Evolutionary conservation across 202 grass and related monocot species (phyloP), one percentile per base, ranked within the genome.

Genomic region (Zizania palustris): DNA sequence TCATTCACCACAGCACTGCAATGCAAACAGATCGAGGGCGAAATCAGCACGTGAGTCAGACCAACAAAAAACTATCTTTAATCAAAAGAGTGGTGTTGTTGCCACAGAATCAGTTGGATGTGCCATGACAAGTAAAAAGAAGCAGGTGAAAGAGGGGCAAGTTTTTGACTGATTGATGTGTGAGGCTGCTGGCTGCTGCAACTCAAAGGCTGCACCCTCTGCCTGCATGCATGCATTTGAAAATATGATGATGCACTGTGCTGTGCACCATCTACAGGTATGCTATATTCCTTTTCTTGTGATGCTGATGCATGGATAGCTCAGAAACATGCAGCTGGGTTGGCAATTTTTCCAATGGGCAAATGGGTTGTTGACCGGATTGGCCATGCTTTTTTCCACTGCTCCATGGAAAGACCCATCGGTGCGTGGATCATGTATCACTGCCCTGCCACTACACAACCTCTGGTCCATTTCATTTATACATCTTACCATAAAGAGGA

Each of bases 1-100:
- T 93, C 92, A 73, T 99, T 99, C 81, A 99, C 92, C 66, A 89
- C 80, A 87, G 71, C 69, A 53, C 96, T 99, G 90, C 55, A 84
- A n/a, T n/a, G n/a, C n/a, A n/a, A n/a, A 60, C 59, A 78, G 38
- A 67, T 73, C 13, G 83, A 79, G 62, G 65, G 79, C 11, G 63
- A 60, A 9, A 80, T 69, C 40, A 85, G 9, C 49, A 80, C 50
- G 63, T 41, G 57, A 88, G 79, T 43, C 62, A 64, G 79, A 80
- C 80, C 42, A 28, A 12, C 50, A 38, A 38, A 70, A 2, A 44
- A 33, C 45, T 48, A n/a, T 33, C 60, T 75, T 53, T 79, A 28
- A 86, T 81, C 9, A 62, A 68, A 83, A 83, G 36, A 75, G 63
- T 80, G 71, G 41, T 72, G 28, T 0, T 28, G 19, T 36, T 83